These are phyloP conservation scores for Blastomyces percursus DNA, from an alignment of 2,329 filamentous ascomycete species.

Conservation along the genomic window DNA sequence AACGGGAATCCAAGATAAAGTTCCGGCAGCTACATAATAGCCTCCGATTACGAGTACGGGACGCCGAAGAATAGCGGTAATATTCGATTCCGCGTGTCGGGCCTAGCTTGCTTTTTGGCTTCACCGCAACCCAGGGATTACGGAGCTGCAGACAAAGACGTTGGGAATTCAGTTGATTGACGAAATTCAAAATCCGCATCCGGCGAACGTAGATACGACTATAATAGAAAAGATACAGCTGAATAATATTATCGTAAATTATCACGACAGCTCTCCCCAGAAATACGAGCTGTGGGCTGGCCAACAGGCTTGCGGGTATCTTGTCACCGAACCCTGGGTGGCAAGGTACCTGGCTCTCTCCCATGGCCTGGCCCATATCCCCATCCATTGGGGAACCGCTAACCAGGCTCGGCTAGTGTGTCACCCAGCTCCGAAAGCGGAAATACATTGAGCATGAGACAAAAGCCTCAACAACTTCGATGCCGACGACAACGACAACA, in stretches of 20 bases:
- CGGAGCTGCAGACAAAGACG: not conserved
- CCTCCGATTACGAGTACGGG: not conserved
- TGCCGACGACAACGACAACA: not conserved
- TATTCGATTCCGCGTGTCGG: not conserved
- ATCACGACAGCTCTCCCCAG: not conserved
- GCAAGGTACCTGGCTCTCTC: not conserved
- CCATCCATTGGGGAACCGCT: slow-evolving; percentile 15
- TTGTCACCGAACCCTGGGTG: not conserved
- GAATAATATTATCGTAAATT: too few species aligned
- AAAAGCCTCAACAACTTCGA: not conserved
- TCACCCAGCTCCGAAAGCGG: not conserved
- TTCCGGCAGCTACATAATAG: not conserved
- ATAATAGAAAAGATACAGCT: too few species aligned
- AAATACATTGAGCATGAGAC: not conserved
- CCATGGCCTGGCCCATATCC: not conserved
- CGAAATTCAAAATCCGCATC: too few species aligned
- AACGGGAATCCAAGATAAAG: not conserved
- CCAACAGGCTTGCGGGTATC: not conserved
- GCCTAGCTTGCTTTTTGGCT: not conserved
- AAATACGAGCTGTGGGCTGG: not conserved
- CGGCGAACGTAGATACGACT: too few species aligned
- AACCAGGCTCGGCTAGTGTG: slow-evolving; percentile 9
- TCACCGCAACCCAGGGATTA: not conserved
- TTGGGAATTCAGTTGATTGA: not conserved
- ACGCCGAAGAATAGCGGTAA: not conserved